Base-by-base conservation (phyloP, 2,329 filamentous ascomycete genomes). In the Periconia digitata region DNA sequence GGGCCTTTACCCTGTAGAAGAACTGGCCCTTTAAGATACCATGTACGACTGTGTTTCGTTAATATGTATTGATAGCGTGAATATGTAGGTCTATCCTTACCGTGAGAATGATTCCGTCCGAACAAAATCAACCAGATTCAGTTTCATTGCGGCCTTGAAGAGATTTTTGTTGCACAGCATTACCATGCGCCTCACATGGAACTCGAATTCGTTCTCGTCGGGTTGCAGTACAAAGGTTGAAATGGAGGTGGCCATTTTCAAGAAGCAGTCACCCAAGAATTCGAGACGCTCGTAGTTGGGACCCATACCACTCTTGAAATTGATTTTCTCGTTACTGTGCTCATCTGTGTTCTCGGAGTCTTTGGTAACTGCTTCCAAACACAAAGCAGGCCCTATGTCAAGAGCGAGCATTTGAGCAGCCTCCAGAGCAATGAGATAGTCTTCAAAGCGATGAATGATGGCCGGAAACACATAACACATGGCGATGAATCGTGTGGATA, bases 171-270 rank as follows among this genome's bases (percentile, higher is more conserved):
- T 99, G 79, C 90, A 96, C 15, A 97, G 80, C 60, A 97, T 80
- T 17, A 87, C 66, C 92, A 97, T 97, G 15, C 94, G 85, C 58
- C 90, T 86, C 7, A 95, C 89, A 63, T 99, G 94, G 59, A 89
- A 94, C 47, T 89, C 85, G 41, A 86, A 95, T 64, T 99, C 94
- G 55, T 90, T 84, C 52, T 87, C 84, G 40, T 88, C 82, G 0
- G 90, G 90, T 17, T 88, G 84, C 22, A 85, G 79, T 1, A 87
- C 86, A 65, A 88, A 97, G 0, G 95, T 77, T 0, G 91, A 85
- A 44, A 99, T 91, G 0, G 92, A 92, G 0, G 92, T 96, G 10
- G 89, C 90, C 85, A 96, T 92, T 72, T 99, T 99, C 50, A 99
- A 78, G 62, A 96, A 96, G 27, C 87, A 89, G 67, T 99, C 94